Percentiles rank a stretch among this genome's conserved stretches.
phyloP scores from a whole-genome alignment of 148 eudicot genomes.

The Rhododendron williamsianum region DNA sequence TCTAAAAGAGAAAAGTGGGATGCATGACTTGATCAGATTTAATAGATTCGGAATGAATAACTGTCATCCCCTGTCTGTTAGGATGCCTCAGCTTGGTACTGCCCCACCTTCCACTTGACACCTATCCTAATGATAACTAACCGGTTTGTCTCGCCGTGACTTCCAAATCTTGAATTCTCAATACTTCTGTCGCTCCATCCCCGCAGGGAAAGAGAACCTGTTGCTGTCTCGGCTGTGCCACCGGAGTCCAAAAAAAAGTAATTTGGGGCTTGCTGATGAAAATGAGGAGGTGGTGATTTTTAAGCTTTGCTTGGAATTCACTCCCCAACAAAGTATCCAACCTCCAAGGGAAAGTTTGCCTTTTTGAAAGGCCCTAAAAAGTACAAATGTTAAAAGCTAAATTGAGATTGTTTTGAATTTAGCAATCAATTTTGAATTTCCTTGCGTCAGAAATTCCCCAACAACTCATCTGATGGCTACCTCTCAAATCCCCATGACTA shows the following conservation, averaged over 20 bases:
- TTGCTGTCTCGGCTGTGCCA: not conserved
- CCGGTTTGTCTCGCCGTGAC: not conserved
- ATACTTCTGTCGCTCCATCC: not conserved
- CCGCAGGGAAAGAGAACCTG: not conserved
- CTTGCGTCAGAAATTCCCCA: not conserved
- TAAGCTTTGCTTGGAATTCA: slow-evolving; percentile 57
- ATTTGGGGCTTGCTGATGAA: not conserved
- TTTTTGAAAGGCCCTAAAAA: not conserved
- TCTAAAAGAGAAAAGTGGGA: not conserved
- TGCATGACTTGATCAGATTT: not conserved
- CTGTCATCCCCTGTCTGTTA: not conserved
- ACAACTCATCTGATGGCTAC: not conserved
- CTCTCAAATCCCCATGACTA: not conserved
- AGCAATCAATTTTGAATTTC: not conserved
- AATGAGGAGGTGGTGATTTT: slow-evolving; percentile 5
- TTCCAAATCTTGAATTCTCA: not conserved
- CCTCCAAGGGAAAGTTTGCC: slow-evolving; percentile 10
- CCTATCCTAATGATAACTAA: not conserved
- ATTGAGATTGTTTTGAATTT: not conserved
- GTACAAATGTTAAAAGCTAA: not conserved
- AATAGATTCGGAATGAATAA: too few species aligned
- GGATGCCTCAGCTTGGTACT: not conserved
- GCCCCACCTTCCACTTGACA: not conserved
- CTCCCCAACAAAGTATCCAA: slow-evolving; percentile 29
- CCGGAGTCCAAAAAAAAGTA: not conserved